phyloP scores from a whole-genome alignment of 1,139 yeast genomes.

The Kodamaea plutei region DNA sequence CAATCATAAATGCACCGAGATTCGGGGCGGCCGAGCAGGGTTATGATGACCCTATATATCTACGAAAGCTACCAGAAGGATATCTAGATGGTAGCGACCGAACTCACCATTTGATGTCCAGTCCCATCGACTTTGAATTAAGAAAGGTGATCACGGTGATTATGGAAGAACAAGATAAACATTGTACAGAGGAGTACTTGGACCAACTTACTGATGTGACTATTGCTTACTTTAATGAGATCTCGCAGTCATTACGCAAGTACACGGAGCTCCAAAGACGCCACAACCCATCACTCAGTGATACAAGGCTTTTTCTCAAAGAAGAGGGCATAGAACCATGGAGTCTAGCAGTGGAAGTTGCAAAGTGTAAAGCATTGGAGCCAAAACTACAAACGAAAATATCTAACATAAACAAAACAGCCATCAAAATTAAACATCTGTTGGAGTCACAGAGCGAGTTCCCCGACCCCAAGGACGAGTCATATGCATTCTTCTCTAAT shows the following conservation, averaged over 20 bases:
- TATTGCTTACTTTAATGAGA: constrained; percentile 45
- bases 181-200: constrained; percentile 41
- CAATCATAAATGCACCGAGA: too few relatives aligned
- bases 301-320: constrained; percentile 47
- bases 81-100: too few relatives aligned
- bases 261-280: constrained; percentile 69
- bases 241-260: constrained; percentile 47
- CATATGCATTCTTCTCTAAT: constrained; percentile 39
- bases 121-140: constrained; percentile 29
- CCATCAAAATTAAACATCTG: constrained; percentile 4
- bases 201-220: constrained; percentile 46
- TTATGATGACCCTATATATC: constrained; percentile 2
- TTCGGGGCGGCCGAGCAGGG: not conserved
- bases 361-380: constrained; percentile 17
- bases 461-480: constrained; percentile 16
- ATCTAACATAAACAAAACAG: constrained; percentile 5
- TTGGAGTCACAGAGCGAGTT: constrained; percentile 6
- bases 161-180: constrained; percentile 34
- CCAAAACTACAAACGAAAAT: constrained; percentile 7
- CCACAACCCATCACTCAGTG: constrained; percentile 53
- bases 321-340: constrained; percentile 42
- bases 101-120: too few relatives aligned
- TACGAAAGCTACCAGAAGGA: constrained; percentile 5
- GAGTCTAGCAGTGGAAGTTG: constrained; percentile 43
- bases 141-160: constrained; percentile 30